Evolutionary conservation across 1,284 basidiomycete species (phyloP), one percentile per base, ranked within the genome.

Genomic region (Ustilago tritici): DNA sequence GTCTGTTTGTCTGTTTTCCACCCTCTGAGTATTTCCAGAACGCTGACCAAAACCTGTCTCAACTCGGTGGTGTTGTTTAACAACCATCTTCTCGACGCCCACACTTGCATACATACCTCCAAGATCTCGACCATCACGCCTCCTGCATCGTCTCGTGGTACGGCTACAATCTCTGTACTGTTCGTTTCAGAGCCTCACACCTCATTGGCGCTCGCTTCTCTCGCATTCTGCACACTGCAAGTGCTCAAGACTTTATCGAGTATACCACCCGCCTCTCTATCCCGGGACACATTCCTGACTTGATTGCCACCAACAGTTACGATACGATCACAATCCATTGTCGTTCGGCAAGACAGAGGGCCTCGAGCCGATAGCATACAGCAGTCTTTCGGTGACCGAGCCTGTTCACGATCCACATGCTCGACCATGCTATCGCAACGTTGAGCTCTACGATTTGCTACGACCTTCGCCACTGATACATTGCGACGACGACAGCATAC

Each of bases 51-150:
- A 34, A 23, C 23, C 23, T 23, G 23, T n/a, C 35, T 55, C 14
- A 55, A 55, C 28, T 55, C 36, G 32, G 53, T 55, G 53, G 36
- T 55, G 35, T 55, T 55, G 23, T 3, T 23, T 15, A 15, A 19
- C 19, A 46, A 46, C 43, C 7, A 19, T 19, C 7, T 46, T 46
- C 43, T 46, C 43, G 14, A 41, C 12, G 1, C 15, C 11, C 43
- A 19, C n/a, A 9, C n/a, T 8, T 19, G n/a, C 17, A 23, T 19
- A 9, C 9, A 8, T 19, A n/a, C 43, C n/a, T 19, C 19, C 19
- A 46, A 17, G 43, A 19, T 46, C 43, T 19, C 43, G 6, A 4
- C n/a, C n/a, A 19, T 19, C 19, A 46, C n/a, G n/a, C 43, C 43
- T 10, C 43, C 43, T 19, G 0, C n/a, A 9, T 8, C 19, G 7